Base-by-base conservation (phyloP, 176 grass and related monocot genomes). In the Chrysopogon serrulatus region DNA sequence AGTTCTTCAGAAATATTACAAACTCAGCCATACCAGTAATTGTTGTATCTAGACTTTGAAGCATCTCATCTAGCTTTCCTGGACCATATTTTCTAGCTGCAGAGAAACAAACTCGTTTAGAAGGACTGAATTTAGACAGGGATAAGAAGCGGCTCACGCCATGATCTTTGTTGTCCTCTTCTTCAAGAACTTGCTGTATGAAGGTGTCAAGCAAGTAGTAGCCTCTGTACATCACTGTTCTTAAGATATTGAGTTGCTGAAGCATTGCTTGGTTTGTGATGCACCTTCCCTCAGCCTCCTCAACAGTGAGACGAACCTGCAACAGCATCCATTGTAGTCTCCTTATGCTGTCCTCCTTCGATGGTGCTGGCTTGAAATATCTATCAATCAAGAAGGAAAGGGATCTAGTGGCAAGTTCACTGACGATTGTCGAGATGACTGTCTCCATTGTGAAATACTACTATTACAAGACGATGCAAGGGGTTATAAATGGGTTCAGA, bases 261-360 rank as follows among this genome's bases (percentile, higher is more conserved):
- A 77, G 32, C 61, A 56, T 43, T 53, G 61, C 4, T 32, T 77
- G 33, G 63, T 85, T 77, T 68, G 62, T 77, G 73, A 85, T 57
- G 49, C 21, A n/a, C 19, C 51, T 65, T 31, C 30, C 2, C 16
- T 65, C 62, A 18, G 62, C 62, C 56, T 65, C 62, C 30, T 65
- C 28, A 8, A 34, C 15, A 15, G 6, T 18, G 31, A 34, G 28
- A 65, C 14, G 31, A 37, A 67, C 30, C 17, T 1, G 33, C 65
- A 36, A 8, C 7, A 37, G 6, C 33, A 37, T 37, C 17, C 33
- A 67, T 67, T 67, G 33, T 6, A 66, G 10, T 35, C 32, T 66
- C 17, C 17, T 18, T 54, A 23, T 54, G 51, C 3, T 54, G 51
- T 53, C 18, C 48, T 53, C 16, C 14, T 53, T 39, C 5, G 6